phyloP scores from a whole-genome alignment of 495 filamentous ascomycete genomes.

The Neurospora sp. region DNA sequence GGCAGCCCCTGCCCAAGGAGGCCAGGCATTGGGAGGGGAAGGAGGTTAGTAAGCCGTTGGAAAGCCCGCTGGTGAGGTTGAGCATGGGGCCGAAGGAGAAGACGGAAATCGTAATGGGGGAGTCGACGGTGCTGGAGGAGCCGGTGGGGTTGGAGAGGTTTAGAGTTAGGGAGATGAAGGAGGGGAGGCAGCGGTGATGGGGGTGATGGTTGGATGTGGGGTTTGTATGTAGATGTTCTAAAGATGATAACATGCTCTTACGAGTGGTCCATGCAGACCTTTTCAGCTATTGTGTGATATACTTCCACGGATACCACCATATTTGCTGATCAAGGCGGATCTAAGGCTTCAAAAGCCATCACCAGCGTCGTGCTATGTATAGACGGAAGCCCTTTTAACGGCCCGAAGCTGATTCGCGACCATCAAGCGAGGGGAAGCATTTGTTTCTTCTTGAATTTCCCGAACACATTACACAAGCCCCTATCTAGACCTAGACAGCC shows the following conservation, averaged over 20 bases:
- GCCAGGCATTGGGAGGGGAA: slow-evolving; percentile 48
- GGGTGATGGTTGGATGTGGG: not conserved
- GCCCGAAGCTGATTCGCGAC: not conserved
- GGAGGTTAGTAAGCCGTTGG: slow-evolving; percentile 12
- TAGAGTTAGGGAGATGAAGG: slow-evolving; percentile 17
- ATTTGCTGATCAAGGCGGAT: not conserved
- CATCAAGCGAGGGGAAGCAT: not conserved
- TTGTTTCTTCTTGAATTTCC: not conserved
- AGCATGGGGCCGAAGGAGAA: not conserved
- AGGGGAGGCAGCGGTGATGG: slow-evolving; percentile 1
- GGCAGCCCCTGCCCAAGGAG: slow-evolving; percentile 51
- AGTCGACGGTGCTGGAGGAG: slow-evolving; percentile 30
- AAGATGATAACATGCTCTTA: not conserved
- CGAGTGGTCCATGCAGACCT: not conserved
- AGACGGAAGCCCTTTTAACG: not conserved
- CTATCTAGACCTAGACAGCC: slow-evolving; percentile 15
- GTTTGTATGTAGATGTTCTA: not conserved
- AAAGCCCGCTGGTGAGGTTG: not conserved
- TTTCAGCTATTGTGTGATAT: not conserved
- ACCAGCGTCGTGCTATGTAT: not conserved
- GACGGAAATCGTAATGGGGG: slow-evolving; percentile 27
- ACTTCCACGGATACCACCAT: not conserved
- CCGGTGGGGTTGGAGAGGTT: slow-evolving; percentile 31
- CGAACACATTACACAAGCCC: not conserved
- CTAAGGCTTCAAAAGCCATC: not conserved